Evolutionary conservation across 331 rosid genomes (phyloP), one percentile per base, ranked within the genome.

Genomic region (Erythrophleum ivorense): DNA sequence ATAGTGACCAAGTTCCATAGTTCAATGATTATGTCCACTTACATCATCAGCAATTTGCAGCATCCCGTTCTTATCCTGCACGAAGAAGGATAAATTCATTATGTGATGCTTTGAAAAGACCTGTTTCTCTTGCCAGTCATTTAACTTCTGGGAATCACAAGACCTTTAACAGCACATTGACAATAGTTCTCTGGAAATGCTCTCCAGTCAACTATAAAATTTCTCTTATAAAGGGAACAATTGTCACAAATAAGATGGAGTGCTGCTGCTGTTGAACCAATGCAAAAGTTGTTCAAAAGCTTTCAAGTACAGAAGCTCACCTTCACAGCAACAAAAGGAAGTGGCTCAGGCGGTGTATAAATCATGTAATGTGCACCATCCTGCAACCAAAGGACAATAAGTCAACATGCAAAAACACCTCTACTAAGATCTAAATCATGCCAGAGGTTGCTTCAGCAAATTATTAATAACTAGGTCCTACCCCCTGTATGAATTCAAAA

Each of bases 281-380:
- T 62, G 70, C 13, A 76, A 15, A 45, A 82, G 71, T 78, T 69
- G 49, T 68, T 80, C 64, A 59, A 65, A 82, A 80, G 69, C 54
- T 73, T 81, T 41, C 16, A 59, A 19, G 75, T 63, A 41, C 48
- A 36, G 64, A 74, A 81, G 76, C 80, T 54, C 81, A 94, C 98
- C 94, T 90, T 94, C 48, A 83, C 88, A 75, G 87, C 97, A 74
- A 92, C 95, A 87, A 90, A 94, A 78, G 88, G 97, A 84, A 89
- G 94, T 46, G 98, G 98, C 80, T 94, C 95, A 21, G 98, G 86
- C 45, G 92, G 97, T n/a, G 98, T 94, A 78, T 94, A 92, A 80
- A 94, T 89, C 94, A 94, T 87, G 88, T 94, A 92, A 71, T 78
- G 92, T 4, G 88, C 83, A 85, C 91, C 97, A 72, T 91, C 91